These are phyloP conservation scores for Vitis riparia DNA, from an alignment of 164 flowering plant genomes.

Conservation along the genomic window DNA sequence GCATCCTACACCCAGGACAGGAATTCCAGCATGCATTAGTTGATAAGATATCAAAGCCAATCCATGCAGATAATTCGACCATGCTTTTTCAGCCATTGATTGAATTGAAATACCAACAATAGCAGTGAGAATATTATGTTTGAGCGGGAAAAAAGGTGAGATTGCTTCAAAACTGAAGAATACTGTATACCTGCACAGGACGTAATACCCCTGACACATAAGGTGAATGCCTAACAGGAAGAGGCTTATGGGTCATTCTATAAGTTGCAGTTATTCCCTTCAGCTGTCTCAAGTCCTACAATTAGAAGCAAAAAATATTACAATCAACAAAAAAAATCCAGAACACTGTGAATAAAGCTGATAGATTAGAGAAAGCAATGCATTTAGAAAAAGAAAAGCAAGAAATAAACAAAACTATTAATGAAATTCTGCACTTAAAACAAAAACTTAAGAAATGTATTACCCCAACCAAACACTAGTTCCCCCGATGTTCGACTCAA, in stretches of 20 bases:
- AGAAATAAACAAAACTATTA: neutral
- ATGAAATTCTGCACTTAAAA: neutral
- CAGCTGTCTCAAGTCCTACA: constrained; percentile 80
- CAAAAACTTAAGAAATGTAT: no score
- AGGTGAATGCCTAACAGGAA: constrained; percentile 88
- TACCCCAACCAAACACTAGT: neutral
- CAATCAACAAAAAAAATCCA: neutral
- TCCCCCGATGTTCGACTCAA: neutral
- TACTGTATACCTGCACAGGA: constrained; percentile 66
- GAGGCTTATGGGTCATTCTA: constrained; percentile 94
- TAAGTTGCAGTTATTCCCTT: constrained; percentile 92
- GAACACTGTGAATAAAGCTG: neutral
- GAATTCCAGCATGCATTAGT: no score
- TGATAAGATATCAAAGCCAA: no score
- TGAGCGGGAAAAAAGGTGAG: neutral
- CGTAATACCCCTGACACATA: constrained; percentile 81
- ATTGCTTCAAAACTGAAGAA: neutral
- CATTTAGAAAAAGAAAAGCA: neutral
- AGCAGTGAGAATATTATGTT: no score
- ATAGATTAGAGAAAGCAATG: neutral
- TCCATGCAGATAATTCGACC: no score
- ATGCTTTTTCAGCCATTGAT: neutral
- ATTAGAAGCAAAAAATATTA: neutral
- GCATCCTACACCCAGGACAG: no score
- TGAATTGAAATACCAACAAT: no score